These are phyloP conservation scores for Yamadazyma sp. DNA, from an alignment of 805 yeast genomes.

Conservation along the genomic window DNA sequence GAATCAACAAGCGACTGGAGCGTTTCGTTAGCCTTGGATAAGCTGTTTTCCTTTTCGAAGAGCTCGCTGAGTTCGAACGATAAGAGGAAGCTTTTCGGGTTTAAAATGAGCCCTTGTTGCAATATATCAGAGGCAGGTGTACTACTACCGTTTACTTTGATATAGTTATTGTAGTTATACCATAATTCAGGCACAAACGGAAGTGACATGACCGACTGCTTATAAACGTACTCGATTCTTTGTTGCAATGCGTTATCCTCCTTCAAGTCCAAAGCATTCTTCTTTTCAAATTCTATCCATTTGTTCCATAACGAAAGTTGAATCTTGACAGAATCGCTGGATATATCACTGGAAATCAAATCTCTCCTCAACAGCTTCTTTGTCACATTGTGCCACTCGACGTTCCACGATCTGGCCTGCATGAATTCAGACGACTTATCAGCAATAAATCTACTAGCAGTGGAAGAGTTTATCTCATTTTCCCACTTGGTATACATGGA, in stretches of 20 bases:
- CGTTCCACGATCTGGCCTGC: constrained; percentile 77
- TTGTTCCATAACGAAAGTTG: constrained; percentile 61
- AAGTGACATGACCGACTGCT: constrained; percentile 61
- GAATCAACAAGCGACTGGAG: constrained; percentile 52
- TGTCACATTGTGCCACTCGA: constrained; percentile 65
- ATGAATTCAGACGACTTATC: constrained; percentile 83
- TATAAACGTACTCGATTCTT: constrained; percentile 70
- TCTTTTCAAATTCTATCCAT: constrained; percentile 80
- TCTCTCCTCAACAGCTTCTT: constrained; percentile 46
- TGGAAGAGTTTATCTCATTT: constrained; percentile 65
- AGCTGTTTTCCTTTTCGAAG: constrained; percentile 58
- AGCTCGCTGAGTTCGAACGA: constrained; percentile 67
- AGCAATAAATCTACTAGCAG: constrained; percentile 81
- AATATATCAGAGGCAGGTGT: constrained; percentile 47
- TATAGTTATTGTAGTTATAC: constrained; percentile 54
- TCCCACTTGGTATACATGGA: constrained; percentile 79
- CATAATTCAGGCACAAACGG: constrained; percentile 73
- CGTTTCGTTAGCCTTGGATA: constrained; percentile 48
- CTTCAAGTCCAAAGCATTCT: constrained; percentile 63
- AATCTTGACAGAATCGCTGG: constrained; percentile 24
- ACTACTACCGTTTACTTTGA: constrained; percentile 38
- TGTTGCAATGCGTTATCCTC: constrained; percentile 45
- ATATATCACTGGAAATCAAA: constrained; percentile 26
- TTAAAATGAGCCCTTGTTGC: constrained; percentile 55
- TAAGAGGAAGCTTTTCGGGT: constrained; percentile 69